These are phyloP conservation scores for Tylopilus subfusipes DNA, from an alignment of 768 basidiomycete genomes.

Conservation along the genomic window DNA sequence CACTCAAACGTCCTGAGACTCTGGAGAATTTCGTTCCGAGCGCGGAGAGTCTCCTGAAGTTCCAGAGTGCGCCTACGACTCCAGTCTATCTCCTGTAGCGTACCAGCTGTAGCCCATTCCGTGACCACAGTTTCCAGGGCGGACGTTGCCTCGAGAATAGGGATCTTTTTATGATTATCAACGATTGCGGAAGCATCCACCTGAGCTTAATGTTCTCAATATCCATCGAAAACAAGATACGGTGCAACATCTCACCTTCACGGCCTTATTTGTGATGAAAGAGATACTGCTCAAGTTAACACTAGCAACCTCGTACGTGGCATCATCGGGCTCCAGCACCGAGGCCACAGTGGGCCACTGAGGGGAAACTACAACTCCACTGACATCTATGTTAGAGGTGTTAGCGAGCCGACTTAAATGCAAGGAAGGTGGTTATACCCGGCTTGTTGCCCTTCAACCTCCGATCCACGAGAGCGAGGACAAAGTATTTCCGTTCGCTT, in stretches of 20 bases:
- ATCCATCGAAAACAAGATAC: neutral
- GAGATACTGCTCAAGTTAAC: conserved; percentile 73
- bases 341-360: conserved; percentile 66
- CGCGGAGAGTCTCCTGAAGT: conserved; percentile 79
- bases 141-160: conserved; percentile 54
- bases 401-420: neutral
- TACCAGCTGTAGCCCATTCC: conserved; percentile 51
- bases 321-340: conserved; percentile 45
- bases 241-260: conserved; percentile 74
- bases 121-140: conserved; percentile 47
- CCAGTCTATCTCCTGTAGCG: conserved; percentile 83
- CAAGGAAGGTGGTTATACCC: conserved; percentile 37
- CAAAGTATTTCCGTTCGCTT: conserved; percentile 54
- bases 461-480: conserved; percentile 68
- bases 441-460: conserved; percentile 52
- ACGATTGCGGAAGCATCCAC: conserved; percentile 69
- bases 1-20: conserved; percentile 47
- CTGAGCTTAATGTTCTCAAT: conserved; percentile 36
- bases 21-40: conserved; percentile 48
- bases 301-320: conserved; percentile 61
- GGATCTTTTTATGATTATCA: conserved; percentile 58
- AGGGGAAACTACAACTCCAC: conserved; percentile 60
- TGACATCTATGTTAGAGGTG: conserved; percentile 46
- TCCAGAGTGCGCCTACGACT: conserved; percentile 76
- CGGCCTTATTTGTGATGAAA: conserved; percentile 61